These are phyloP conservation scores for Krasilnikovozyma curviuscula DNA, from an alignment of 768 basidiomycete genomes.

Conservation along the genomic window DNA sequence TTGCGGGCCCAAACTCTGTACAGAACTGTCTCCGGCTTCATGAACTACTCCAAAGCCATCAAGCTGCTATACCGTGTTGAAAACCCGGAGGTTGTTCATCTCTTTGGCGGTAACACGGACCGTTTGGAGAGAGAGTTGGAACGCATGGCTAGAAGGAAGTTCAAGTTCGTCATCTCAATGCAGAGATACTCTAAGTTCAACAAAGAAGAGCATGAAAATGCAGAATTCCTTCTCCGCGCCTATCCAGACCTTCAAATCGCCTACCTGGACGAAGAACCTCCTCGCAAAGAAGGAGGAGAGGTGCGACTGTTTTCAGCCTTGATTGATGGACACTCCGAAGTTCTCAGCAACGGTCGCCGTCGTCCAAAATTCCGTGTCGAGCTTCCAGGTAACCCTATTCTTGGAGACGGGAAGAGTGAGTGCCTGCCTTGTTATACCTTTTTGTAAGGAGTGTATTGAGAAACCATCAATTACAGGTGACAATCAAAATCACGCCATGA, in stretches of 20 bases:
- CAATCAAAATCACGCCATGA: constrained; percentile 67
- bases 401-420: constrained; percentile 82
- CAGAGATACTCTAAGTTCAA: constrained; percentile 98
- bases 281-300: constrained; percentile 86
- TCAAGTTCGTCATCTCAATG: constrained; percentile 99
- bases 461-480: not conserved
- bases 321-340: constrained; percentile 96
- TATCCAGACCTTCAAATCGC: constrained; percentile 98
- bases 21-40: constrained; percentile 97
- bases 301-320: constrained; percentile 85
- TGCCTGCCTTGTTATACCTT: not conserved
- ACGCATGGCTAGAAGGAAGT: constrained; percentile 92
- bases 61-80: constrained; percentile 98
- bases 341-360: constrained; percentile 68
- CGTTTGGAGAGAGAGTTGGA: constrained; percentile 89
- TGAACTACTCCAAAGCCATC: constrained; percentile 99
- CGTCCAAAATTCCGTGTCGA: constrained; percentile 96
- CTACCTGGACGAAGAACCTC: constrained; percentile 87
- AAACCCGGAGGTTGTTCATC: constrained; percentile 95
- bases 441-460: not conserved
- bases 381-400: constrained; percentile 93
- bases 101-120: constrained; percentile 93
- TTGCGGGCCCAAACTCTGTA: constrained; percentile 96
- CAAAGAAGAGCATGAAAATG: constrained; percentile 97
- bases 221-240: constrained; percentile 88